Conservation (phyloP, 2,329 filamentous ascomycete species). For the Ophiocordyceps sinensis region DNA sequence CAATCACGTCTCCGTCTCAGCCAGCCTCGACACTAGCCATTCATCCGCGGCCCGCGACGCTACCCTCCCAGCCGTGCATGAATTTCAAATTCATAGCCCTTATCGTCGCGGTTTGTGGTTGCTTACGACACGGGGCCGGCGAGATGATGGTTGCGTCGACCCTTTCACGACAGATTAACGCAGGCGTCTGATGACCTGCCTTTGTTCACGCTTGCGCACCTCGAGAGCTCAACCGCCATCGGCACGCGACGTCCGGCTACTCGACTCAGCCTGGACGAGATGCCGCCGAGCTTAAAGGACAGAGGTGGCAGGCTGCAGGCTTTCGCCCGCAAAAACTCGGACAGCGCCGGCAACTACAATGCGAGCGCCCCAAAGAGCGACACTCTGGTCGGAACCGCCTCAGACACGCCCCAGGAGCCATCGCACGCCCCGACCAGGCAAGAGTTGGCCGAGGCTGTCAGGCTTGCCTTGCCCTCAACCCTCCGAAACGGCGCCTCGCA, state of each 20-base stretch:
- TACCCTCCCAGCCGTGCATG: too few species aligned
- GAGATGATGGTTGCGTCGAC: background rate
- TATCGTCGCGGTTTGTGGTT: background rate
- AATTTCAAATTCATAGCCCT: too few species aligned
- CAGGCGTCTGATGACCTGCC: background rate
- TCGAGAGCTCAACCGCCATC: too few species aligned
- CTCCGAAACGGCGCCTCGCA: constrained; percentile 14
- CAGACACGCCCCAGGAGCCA: constrained; percentile 6
- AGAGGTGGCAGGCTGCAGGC: constrained; percentile 15
- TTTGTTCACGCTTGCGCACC: too few species aligned
- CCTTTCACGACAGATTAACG: background rate
- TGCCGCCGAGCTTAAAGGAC: constrained; percentile 17
- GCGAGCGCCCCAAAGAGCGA: constrained; percentile 7
- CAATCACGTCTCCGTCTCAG: too few species aligned
- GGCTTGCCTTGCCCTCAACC: constrained; percentile 18
- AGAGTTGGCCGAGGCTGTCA: constrained; percentile 17
- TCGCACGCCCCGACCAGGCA: constrained; percentile 11
- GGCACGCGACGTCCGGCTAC: background rate
- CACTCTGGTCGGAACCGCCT: constrained; percentile 5
- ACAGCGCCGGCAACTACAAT: constrained; percentile 9
- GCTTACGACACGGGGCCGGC: background rate
- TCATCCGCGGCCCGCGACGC: too few species aligned
- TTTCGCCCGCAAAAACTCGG: constrained; percentile 15
- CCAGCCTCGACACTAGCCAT: too few species aligned
- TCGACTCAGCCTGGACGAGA: constrained; percentile 2